A percentile compares a stretch with the other conserved stretches of the same genome.
Evolutionary conservation across 495 filamentous ascomycete species (phyloP).

Genomic region (Trichodelitschia bisporula): DNA sequence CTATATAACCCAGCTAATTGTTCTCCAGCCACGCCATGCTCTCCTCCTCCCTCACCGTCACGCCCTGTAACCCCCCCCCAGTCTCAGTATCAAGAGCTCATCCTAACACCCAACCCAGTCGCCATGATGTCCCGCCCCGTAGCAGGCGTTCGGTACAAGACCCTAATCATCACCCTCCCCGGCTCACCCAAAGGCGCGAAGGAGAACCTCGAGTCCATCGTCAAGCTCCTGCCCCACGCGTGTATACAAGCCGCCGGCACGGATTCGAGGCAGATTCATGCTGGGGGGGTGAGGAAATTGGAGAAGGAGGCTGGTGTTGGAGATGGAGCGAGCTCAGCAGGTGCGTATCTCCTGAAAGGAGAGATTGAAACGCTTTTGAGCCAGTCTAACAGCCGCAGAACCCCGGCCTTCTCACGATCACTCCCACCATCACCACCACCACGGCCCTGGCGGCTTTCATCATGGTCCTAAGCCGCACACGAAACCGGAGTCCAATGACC

Average conservation of each 20-base stretch:
- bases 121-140: constrained; percentile 95
- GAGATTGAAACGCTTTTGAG: too few species aligned
- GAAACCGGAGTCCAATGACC: constrained; percentile 51
- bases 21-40: constrained; percentile 67
- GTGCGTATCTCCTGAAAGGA: too few species aligned
- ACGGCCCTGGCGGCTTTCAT: constrained; percentile 28
- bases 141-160: constrained; percentile 63
- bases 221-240: constrained; percentile 80
- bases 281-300: constrained; percentile 56
- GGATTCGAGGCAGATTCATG: constrained; percentile 58
- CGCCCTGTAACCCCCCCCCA: constrained; percentile 48
- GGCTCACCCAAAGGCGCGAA: constrained; percentile 92
- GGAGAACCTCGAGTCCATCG: constrained; percentile 80
- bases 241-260: constrained; percentile 70
- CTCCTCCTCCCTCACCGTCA: constrained; percentile 56
- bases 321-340: constrained; percentile 1
- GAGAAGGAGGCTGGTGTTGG: constrained; percentile 57
- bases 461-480: constrained; percentile 47
- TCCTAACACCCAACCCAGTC: constrained; percentile 26
- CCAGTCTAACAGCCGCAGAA: too few species aligned
- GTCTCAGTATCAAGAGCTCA: neutral
- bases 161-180: constrained; percentile 73
- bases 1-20: constrained; percentile 11
- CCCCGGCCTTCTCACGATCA: too few species aligned
- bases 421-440: constrained; percentile 34